Conservation (phyloP, 208 protist species). For the Phytomonas sp. region DNA sequence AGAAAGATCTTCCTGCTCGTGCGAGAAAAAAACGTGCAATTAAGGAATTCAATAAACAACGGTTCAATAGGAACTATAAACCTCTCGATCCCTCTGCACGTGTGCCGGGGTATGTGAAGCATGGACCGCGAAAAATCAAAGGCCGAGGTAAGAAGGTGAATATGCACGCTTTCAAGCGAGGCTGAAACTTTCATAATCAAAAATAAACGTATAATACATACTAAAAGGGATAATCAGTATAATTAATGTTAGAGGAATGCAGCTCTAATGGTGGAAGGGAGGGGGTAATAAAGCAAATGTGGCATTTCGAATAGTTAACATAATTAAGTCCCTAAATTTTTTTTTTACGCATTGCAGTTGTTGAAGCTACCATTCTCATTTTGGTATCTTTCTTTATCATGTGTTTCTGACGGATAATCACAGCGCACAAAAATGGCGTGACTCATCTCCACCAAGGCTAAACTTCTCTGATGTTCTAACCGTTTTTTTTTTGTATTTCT, state of each 20-base stretch:
- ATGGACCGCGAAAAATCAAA: slow-evolving; percentile 58
- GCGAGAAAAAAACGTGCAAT: slow-evolving; percentile 50
- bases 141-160: slow-evolving; percentile 80
- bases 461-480: neutral
- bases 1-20: slow-evolving; percentile 40
- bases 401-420: neutral
- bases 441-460: neutral
- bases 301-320: neutral
- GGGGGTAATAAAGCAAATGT: neutral
- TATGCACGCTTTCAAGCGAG: slow-evolving; percentile 14
- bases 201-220: neutral
- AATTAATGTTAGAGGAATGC: neutral
- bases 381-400: neutral
- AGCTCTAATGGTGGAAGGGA: neutral
- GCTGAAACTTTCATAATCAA: neutral
- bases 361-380: neutral
- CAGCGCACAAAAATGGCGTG: neutral
- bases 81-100: slow-evolving; percentile 53
- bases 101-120: slow-evolving; percentile 82
- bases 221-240: neutral
- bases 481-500: too few species aligned
- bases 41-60: slow-evolving; percentile 64
- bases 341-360: neutral
- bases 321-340: neutral
- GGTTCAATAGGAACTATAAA: slow-evolving; percentile 85